Evolutionary conservation across 2,329 filamentous ascomycete genomes (phyloP).

Genomic region (Nannizziopsis barbatae): DNA sequence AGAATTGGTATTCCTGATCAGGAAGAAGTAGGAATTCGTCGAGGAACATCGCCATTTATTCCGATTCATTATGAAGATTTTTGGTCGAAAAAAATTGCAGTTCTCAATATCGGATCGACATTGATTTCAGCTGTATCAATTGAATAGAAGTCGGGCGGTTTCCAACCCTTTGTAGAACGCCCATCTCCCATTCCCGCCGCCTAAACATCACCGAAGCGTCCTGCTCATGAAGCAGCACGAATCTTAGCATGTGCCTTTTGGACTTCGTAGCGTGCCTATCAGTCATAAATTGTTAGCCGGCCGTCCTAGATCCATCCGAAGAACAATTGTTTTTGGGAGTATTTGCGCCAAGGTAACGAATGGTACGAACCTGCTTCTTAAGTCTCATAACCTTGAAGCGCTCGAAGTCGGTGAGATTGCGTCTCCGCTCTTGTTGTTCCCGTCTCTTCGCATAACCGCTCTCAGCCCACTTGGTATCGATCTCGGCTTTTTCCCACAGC

Average conservation of each 20-base stretch:
- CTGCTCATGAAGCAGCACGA: slow-evolving; percentile 55
- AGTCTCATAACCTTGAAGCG: slow-evolving; percentile 99
- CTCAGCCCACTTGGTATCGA: slow-evolving; percentile 87
- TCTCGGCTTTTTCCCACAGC: slow-evolving; percentile 80
- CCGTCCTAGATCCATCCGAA: not conserved
- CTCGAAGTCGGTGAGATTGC: slow-evolving; percentile 93
- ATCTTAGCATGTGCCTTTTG: slow-evolving; percentile 93
- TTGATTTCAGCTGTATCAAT: slow-evolving; percentile 17
- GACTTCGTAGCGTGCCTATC: slow-evolving; percentile 78
- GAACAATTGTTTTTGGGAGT: not conserved
- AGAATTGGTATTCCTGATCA: slow-evolving; percentile 9
- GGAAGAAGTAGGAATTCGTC: slow-evolving; percentile 10
- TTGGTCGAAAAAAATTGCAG: slow-evolving; percentile 11
- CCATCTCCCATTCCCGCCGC: slow-evolving; percentile 21
- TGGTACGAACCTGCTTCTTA: slow-evolving; percentile 79
- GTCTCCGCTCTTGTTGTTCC: slow-evolving; percentile 72
- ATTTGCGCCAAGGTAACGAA: not conserved
- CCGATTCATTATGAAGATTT: slow-evolving; percentile 8
- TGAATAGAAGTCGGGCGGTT: slow-evolving; percentile 10
- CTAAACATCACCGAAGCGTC: slow-evolving; percentile 28
- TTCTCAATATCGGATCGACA: slow-evolving; percentile 15
- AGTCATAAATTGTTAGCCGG: slow-evolving; percentile 8
- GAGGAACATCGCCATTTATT: slow-evolving; percentile 11
- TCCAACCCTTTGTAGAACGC: slow-evolving; percentile 11
- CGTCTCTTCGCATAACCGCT: slow-evolving; percentile 92